Conservation (phyloP, 2,329 filamentous ascomycete genomes). For the Penicillium hordei region DNA sequence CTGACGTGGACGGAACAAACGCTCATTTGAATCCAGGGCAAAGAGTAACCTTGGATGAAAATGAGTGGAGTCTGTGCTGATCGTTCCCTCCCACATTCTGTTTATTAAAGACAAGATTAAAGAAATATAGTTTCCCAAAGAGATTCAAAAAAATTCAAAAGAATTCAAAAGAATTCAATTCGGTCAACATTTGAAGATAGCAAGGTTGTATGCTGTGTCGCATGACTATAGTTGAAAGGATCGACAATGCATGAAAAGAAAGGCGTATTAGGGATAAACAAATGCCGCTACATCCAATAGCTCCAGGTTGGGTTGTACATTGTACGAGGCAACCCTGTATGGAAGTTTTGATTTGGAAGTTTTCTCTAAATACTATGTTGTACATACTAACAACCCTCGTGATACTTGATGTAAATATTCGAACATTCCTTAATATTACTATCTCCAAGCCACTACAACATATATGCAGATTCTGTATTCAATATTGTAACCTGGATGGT, state of each 20-base stretch:
- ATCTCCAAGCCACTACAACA: not conserved
- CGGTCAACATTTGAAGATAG: not conserved
- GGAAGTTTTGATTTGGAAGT: no score
- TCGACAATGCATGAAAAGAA: not conserved
- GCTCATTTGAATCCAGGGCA: not conserved
- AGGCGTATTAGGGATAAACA: not conserved
- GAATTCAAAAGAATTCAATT: not conserved
- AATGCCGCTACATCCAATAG: not conserved
- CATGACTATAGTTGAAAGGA: not conserved
- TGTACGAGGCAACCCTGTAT: not conserved
- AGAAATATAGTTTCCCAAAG: not conserved
- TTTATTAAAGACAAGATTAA: not conserved
- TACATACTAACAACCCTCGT: no score
- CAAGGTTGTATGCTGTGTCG: not conserved
- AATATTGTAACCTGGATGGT: not conserved
- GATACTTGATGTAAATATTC: not conserved
- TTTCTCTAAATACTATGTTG: not conserved
- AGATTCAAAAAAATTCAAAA: not conserved
- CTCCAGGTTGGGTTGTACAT: not conserved
- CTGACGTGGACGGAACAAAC: conserved; percentile 7
- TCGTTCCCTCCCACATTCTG: not conserved
- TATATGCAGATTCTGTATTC: not conserved
- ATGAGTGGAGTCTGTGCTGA: conserved; percentile 1
- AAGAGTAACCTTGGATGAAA: conserved; percentile 1
- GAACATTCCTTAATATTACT: not conserved